Evolutionary conservation across 192 early-diverging fungal genomes (phyloP).

Genomic region (Entrophospora sp.): DNA sequence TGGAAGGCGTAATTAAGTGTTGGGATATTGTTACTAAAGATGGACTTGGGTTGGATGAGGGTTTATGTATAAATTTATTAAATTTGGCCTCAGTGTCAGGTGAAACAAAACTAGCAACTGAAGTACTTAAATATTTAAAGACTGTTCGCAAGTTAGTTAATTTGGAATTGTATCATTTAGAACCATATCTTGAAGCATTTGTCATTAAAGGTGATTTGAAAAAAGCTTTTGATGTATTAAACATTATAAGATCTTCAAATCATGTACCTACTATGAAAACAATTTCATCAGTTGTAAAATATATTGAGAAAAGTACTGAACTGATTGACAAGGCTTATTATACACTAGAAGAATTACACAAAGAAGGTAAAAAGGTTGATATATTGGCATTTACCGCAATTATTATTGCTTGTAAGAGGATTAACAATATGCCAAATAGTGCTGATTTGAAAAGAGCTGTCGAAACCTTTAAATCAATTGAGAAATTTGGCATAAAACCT

Average conservation of each 20-base stretch:
- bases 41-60: slow-evolving; percentile 37
- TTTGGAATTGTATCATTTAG: slow-evolving; percentile 50
- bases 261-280: slow-evolving; percentile 33
- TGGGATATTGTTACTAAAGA: no score
- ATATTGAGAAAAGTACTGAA: slow-evolving; percentile 23
- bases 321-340: slow-evolving; percentile 36
- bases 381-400: slow-evolving; percentile 52
- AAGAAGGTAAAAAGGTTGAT: slow-evolving; percentile 42
- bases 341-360: slow-evolving; percentile 37
- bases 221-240: slow-evolving; percentile 49
- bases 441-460: slow-evolving; percentile 38
- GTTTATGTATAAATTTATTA: slow-evolving; percentile 36
- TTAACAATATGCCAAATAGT: slow-evolving; percentile 19
- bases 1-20: slow-evolving; percentile 29
- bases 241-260: slow-evolving; percentile 37
- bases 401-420: slow-evolving; percentile 36
- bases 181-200: slow-evolving; percentile 53
- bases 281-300: slow-evolving; percentile 29
- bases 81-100: slow-evolving; percentile 33
- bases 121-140: slow-evolving; percentile 39
- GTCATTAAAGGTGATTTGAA: slow-evolving; percentile 36
- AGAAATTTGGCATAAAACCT: slow-evolving; percentile 33
- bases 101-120: slow-evolving; percentile 30
- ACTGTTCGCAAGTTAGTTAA: slow-evolving; percentile 33
- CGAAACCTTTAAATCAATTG: slow-evolving; percentile 38